A percentile compares a stretch with the other conserved stretches of the same genome.
Conservation (phyloP, 1,284 basidiomycete genomes). For the Boletus semigastroideus region DNA sequence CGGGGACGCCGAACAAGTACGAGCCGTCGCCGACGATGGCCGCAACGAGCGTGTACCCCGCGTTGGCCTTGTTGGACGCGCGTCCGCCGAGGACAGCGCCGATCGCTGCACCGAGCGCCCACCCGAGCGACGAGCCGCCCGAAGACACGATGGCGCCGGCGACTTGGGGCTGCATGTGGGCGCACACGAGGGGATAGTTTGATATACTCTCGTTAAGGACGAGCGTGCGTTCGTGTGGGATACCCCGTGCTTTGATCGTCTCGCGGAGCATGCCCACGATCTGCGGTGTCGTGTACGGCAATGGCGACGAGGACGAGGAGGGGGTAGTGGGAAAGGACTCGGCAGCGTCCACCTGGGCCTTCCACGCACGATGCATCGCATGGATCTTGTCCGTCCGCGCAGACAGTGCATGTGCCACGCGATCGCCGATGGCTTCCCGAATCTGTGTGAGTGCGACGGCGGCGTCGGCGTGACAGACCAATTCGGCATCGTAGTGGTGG, state of each 20-base stretch:
- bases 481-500: constrained; percentile 56
- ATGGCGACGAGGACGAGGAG: constrained; percentile 40
- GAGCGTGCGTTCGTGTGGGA: constrained; percentile 37
- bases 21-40: constrained; percentile 67
- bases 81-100: constrained; percentile 52
- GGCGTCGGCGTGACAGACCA: constrained; percentile 57
- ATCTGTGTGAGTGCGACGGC: constrained; percentile 54
- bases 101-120: constrained; percentile 62
- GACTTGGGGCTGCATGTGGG: constrained; percentile 51
- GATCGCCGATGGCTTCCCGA: constrained; percentile 31
- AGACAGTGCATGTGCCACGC: constrained; percentile 8
- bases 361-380: constrained; percentile 29
- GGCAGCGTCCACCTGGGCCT: constrained; percentile 20
- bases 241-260: constrained; percentile 32
- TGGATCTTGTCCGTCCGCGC: constrained; percentile 11
- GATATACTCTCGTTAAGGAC: constrained; percentile 66
- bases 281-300: constrained; percentile 48
- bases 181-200: constrained; percentile 54
- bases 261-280: constrained; percentile 49
- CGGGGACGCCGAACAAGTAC: constrained; percentile 66
- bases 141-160: constrained; percentile 53
- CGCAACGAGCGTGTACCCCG: constrained; percentile 50
- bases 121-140: constrained; percentile 63
- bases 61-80: constrained; percentile 25
- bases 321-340: constrained; percentile 27